phyloP scores from a whole-genome alignment of 1,284 basidiomycete species.

The Leccinum subrobustum region DNA sequence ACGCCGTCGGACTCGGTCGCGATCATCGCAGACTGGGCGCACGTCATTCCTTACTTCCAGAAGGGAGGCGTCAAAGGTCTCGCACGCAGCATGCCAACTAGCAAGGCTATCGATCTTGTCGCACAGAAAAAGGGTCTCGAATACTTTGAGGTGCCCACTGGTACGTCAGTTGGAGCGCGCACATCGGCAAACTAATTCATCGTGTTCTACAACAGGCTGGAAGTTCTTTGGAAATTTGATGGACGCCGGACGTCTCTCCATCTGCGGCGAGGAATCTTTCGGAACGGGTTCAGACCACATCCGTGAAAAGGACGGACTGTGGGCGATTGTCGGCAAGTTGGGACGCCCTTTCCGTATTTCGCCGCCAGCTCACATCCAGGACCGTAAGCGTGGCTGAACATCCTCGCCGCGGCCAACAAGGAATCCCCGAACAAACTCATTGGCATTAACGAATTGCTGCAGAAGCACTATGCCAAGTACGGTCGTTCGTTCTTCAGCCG shows the following conservation, averaged over 20 bases:
- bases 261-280: slow-evolving; percentile 98
- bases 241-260: slow-evolving; percentile 96
- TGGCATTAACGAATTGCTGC: slow-evolving; percentile 88
- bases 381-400: slow-evolving; percentile 88
- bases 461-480: slow-evolving; percentile 88
- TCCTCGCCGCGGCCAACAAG: slow-evolving; percentile 91
- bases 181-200: slow-evolving; percentile 1
- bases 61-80: slow-evolving; percentile 91
- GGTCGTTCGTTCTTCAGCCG: slow-evolving; percentile 98
- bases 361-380: slow-evolving; percentile 11
- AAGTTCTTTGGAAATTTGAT: slow-evolving; percentile 99
- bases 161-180: slow-evolving; percentile 36
- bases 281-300: slow-evolving; percentile 99
- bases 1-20: slow-evolving; percentile 97
- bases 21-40: slow-evolving; percentile 98
- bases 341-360: not conserved
- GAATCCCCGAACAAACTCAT: slow-evolving; percentile 72
- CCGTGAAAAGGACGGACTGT: slow-evolving; percentile 98
- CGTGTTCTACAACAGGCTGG: slow-evolving; percentile 67
- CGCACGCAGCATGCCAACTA: slow-evolving; percentile 96
- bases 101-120: slow-evolving; percentile 95
- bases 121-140: slow-evolving; percentile 94
- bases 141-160: slow-evolving; percentile 96
- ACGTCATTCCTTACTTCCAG: slow-evolving; percentile 96
- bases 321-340: slow-evolving; percentile 86